Evolutionary conservation across 1,284 basidiomycete genomes (phyloP).

Genomic region (Sphagnurus paluster): DNA sequence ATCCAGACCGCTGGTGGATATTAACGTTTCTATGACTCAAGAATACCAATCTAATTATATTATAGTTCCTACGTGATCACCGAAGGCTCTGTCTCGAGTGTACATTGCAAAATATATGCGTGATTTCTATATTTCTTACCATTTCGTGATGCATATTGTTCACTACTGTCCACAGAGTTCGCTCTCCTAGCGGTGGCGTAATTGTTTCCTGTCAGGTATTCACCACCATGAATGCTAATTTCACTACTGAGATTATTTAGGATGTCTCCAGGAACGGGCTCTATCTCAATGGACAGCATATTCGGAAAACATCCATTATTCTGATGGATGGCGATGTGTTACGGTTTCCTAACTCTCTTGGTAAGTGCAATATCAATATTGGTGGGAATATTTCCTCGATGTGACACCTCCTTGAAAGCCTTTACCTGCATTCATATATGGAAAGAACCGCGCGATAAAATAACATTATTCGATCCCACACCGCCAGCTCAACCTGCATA

Average conservation of each 20-base stretch:
- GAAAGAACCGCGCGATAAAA: slow-evolving; percentile 51
- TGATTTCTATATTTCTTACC: slow-evolving; percentile 30
- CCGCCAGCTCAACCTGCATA: slow-evolving; percentile 51
- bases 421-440: slow-evolving; percentile 66
- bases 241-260: slow-evolving; percentile 32
- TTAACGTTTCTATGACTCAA: background rate
- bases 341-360: slow-evolving; percentile 63
- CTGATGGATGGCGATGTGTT: slow-evolving; percentile 74
- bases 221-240: background rate
- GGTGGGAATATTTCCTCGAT: slow-evolving; percentile 2
- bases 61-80: slow-evolving; percentile 43
- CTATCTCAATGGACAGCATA: slow-evolving; percentile 65
- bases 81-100: slow-evolving; percentile 56
- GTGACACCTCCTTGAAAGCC: slow-evolving; percentile 34
- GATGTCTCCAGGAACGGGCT: slow-evolving; percentile 81
- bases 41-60: slow-evolving; percentile 5
- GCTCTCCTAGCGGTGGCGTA: slow-evolving; percentile 67
- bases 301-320: slow-evolving; percentile 63
- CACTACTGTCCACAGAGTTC: slow-evolving; percentile 44
- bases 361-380: slow-evolving; percentile 33
- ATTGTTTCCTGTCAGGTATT: slow-evolving; percentile 75
- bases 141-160: background rate
- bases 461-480: slow-evolving; percentile 60
- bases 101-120: slow-evolving; percentile 82
- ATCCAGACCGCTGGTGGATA: slow-evolving; percentile 51